These are phyloP conservation scores for Lablab purpureus DNA, from an alignment of 306 rosid genomes.

Conservation along the genomic window DNA sequence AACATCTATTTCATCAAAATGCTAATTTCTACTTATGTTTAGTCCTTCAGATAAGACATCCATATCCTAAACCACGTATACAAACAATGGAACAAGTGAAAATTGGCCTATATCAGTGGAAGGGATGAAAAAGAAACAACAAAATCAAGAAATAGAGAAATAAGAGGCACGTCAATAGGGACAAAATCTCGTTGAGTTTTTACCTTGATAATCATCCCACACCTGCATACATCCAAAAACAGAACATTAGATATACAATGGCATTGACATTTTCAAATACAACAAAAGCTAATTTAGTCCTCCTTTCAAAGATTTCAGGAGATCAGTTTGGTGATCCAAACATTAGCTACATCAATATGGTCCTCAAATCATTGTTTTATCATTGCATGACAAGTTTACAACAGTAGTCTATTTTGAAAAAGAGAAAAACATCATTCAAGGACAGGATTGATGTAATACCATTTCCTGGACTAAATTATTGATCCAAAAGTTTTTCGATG, in stretches of 20 bases:
- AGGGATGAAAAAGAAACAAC: slow-evolving; percentile 19
- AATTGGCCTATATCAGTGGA: slow-evolving; percentile 19
- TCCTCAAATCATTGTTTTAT: slow-evolving; percentile 17
- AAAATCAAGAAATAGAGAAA: slow-evolving; percentile 28
- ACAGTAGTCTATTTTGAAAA: not conserved
- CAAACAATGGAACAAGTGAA: slow-evolving; percentile 10
- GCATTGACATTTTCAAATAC: slow-evolving; percentile 29
- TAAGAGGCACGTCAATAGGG: slow-evolving; percentile 8
- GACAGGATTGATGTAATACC: slow-evolving; percentile 21
- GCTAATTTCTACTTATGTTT: slow-evolving; percentile 20
- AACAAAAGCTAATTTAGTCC: slow-evolving; percentile 28
- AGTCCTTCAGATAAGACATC: not conserved
- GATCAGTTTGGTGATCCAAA: slow-evolving; percentile 29
- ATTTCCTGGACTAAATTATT: not conserved
- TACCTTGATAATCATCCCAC: slow-evolving; percentile 91
- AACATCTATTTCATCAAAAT: slow-evolving; percentile 2
- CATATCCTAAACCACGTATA: not conserved
- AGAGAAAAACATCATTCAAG: not conserved
- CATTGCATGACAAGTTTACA: not conserved
- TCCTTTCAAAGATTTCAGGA: slow-evolving; percentile 1
- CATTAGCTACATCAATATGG: slow-evolving; percentile 13
- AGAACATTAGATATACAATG: slow-evolving; percentile 49
- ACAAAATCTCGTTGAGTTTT: slow-evolving; percentile 40
- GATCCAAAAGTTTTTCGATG: not conserved
- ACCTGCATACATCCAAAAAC: slow-evolving; percentile 65